Base-by-base conservation (phyloP, 148 eudicot genomes). In the Arbutus unedo region DNA sequence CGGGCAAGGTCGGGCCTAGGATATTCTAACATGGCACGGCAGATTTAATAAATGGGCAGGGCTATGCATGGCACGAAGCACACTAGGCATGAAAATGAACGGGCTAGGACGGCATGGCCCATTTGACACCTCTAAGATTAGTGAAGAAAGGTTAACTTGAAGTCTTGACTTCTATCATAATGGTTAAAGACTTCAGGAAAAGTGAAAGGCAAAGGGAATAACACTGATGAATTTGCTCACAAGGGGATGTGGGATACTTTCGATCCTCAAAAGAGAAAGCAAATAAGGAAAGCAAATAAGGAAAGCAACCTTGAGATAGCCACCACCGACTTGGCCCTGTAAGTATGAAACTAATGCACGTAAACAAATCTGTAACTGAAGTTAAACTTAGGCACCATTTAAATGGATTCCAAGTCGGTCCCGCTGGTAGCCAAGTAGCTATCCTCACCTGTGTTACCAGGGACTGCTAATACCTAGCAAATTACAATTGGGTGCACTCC, bases 261-360 rank as follows among this genome's bases (percentile, higher is more conserved):
- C 8, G 31, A 8, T 6, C 11, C 59, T 21, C 56, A 50, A 75
- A 75, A 49, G 57, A 50, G 31, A 75, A 49, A 73, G 25, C 41
- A 47, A 74, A 75, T 75, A 75, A 75, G 41, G 44, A 75, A 62
- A 15, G 78, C 19, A 75, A 75, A n/a, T n/a, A 75, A 75, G 41
- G 44, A 75, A 62, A 15, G 78, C 19, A 75, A 75, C 19, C 59
- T n/a, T 50, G 38, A 50, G 10, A 43, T 50, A 13, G 68, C 21
- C 68, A 62, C 68, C 31, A 62, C 3, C 25, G 5, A 62, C 31
- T 53, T 18, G 4, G 51, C 15, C 41, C 51, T n/a, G 77, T 10
- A 47, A 74, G 38, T 74, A 47, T 48, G 11, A 48, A 31, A 48
- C 54, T 18, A 10, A 74, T 47, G 54, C 77, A 31, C 55, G 9